Conservation (phyloP, 2,329 filamentous ascomycete genomes). For the Bipolaris bicolor region DNA sequence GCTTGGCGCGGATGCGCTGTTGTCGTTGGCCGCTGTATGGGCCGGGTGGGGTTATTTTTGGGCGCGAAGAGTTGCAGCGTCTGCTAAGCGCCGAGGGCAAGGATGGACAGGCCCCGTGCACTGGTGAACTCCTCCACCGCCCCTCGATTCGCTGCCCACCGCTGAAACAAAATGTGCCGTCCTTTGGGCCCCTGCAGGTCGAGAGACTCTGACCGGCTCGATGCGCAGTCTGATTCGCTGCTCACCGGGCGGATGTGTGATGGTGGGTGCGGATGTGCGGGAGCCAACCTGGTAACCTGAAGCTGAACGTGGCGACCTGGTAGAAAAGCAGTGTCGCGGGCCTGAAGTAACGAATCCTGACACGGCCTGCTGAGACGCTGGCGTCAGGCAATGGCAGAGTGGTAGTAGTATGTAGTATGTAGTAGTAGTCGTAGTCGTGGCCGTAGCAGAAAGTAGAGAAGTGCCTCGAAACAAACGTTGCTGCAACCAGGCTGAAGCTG, state of each 20-base stretch:
- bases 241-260: constrained; percentile 29
- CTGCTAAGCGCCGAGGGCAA: constrained; percentile 40
- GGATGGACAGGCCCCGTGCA: constrained; percentile 26
- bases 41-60: constrained; percentile 30
- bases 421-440: no score
- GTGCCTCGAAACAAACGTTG: constrained; percentile 14
- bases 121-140: constrained; percentile 22
- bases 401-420: not conserved
- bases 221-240: constrained; percentile 36
- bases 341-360: constrained; percentile 29
- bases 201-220: constrained; percentile 22
- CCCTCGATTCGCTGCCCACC: constrained; percentile 27
- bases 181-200: constrained; percentile 46
- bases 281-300: constrained; percentile 29
- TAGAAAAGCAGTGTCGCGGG: constrained; percentile 27
- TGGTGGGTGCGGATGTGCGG: constrained; percentile 33
- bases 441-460: constrained; percentile 9
- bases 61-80: constrained; percentile 37
- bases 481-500: constrained; percentile 6
- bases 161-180: constrained; percentile 48
- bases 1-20: constrained; percentile 36
- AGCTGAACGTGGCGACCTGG: constrained; percentile 34
- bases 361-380: constrained; percentile 38
- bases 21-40: constrained; percentile 44
- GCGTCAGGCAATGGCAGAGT: constrained; percentile 24